Evolutionary conservation across 805 yeast species (phyloP), one percentile per base, ranked within the genome.

Genomic region (Barnettozyma wickerhamii): DNA sequence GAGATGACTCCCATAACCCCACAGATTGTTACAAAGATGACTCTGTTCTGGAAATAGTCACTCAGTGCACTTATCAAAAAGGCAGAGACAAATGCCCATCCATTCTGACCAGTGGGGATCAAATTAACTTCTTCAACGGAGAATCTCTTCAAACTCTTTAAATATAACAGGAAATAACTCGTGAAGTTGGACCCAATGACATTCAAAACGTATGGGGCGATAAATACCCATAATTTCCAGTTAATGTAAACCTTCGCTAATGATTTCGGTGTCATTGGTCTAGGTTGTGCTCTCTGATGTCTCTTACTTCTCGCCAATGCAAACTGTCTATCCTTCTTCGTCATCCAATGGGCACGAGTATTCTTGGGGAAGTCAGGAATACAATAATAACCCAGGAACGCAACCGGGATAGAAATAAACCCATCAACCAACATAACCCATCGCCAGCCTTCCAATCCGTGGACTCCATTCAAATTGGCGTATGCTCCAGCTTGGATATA

Each of bases 401-500:
- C 76, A 27, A 77, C 71, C 20, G 72, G 75, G 15, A 77, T 48
- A 1, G 74, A 67, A 28, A 72, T 63, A 20, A 68, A 46, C 9
- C 72, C 72, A 50, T 73, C 77, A 48, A 73, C 62, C 24, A 73
- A 64, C 46, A 69, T 72, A 40, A 71, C 66, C 87, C 87, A 82
- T 63, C 80, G 68, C 87, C 87, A 82, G 13, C 84, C 78, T 9
- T 69, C 68, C 12, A 75, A 62, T 1, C 86, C 86, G 34, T 56
- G 53, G 9, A 56, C 63, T 20, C 81, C 84, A 40, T 68, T 59
- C 50, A 82, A 55, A 26, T 59, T 49, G 19, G 66, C 51, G 41
- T 64, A 71, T 26, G 79, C 69, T 9, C 82, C 74, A 10, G 82
- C 73, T 49, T 80, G 82, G 32, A 82, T 62, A 45, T 77, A 72